Base-by-base conservation (phyloP, 228 moss, liverwort and hornwort genomes). In the Sphagnum magellanicum region DNA sequence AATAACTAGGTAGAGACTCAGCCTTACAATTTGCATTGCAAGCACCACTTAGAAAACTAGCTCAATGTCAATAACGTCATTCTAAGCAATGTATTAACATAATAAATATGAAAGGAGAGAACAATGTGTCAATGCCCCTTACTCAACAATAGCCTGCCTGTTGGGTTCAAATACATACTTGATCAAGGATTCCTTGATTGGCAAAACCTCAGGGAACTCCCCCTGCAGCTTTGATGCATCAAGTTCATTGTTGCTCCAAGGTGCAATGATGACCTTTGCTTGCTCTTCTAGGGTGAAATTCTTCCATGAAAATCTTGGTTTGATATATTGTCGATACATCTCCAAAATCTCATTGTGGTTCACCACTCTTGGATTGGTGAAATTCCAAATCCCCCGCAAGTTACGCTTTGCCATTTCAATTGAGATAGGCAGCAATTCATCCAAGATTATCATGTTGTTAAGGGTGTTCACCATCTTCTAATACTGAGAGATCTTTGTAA, bases 391-490 rank as follows among this genome's bases (percentile, higher is more conserved):
- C 53, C 81, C 81, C 46, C n/a, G 49, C 59, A 81, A 48, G 62
- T 78, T 91, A 52, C 91, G 81, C 84, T 88, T 91, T 0, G 86
- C 91, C 91, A 91, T 91, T 71, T 91, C 91, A 8, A 91, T 72
- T 1, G 91, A 91, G 74, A 91, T 91, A 4, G 91, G 91, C 13
- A 91, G 79, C 61, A 91, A 71, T 70, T 91, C 91, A 69, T 91
- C 91, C 50, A 91, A 73, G 50, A 91, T 72, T 0, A 88, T 91
- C 91, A 91, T 91, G 55, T 79, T 81, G 80, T 91, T 91, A 15
- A 88, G 91, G 16, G 88, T 91, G 76, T 91, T 81, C 61, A 91
- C 91, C 63, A 91, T 82, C 79, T 91, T 91, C 80, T 88, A 76
- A 67, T 91, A 89, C 9, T 88, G 81, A 4, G 82, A 52, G 76